Conservation (phyloP, 1,284 basidiomycete genomes). For the Lentinula novae-zelandiae region DNA sequence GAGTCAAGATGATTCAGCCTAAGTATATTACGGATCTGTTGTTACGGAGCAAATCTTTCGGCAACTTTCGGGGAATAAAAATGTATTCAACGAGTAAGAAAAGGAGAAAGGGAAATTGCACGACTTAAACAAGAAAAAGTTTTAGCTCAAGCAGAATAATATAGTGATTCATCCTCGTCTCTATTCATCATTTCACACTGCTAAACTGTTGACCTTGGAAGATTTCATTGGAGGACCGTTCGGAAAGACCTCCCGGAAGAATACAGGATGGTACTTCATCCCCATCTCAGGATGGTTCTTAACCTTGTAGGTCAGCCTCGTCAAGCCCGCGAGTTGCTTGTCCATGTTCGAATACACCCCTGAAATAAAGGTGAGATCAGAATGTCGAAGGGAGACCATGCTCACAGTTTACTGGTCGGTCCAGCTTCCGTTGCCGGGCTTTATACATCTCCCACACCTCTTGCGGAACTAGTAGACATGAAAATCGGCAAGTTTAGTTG, state of each 20-base stretch:
- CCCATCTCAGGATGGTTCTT: slow-evolving; percentile 4
- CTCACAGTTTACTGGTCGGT: not conserved
- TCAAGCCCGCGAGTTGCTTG: not conserved
- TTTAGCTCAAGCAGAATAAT: not conserved
- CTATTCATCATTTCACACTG: not conserved
- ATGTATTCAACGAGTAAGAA: too few relatives aligned
- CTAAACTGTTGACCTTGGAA: not conserved
- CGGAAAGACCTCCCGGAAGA: not conserved
- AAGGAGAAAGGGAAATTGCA: too few relatives aligned
- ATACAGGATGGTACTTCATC: not conserved
- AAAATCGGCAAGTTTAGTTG: too few relatives aligned
- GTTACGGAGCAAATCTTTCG: too few relatives aligned
- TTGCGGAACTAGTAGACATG: not conserved
- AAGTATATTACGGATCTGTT: too few relatives aligned
- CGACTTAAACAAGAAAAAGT: not conserved
- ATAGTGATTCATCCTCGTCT: too few relatives aligned
- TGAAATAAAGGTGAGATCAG: not conserved
- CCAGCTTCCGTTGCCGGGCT: not conserved
- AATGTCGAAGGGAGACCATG: not conserved
- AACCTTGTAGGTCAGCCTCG: not conserved
- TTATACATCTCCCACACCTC: slow-evolving; percentile 2
- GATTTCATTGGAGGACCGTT: not conserved
- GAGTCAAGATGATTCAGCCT: not conserved
- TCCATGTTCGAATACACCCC: slow-evolving; percentile 1
- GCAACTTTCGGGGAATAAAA: too few relatives aligned